A percentile compares a stretch with the other conserved stretches of the same genome.
Conservation (phyloP, 2,329 filamentous ascomycete genomes). For the Penicillium sumatraense region DNA sequence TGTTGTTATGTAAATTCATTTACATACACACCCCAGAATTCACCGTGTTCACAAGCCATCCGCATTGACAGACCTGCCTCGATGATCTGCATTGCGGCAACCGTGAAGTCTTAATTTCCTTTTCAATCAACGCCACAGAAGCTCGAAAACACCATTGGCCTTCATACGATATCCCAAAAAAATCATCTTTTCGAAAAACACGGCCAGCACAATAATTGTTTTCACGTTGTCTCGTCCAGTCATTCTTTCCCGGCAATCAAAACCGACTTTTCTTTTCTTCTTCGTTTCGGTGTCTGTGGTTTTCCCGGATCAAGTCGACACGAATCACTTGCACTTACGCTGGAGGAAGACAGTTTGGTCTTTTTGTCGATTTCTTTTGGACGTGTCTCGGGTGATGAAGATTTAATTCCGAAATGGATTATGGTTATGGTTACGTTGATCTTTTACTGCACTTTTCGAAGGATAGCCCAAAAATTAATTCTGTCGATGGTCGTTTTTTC, state of each 20-base stretch:
- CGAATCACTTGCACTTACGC: neutral
- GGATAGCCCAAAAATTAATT: neutral
- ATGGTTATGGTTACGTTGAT: neutral
- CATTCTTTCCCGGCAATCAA: neutral
- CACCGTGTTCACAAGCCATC: slow-evolving; percentile 1
- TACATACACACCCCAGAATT: slow-evolving; percentile 19
- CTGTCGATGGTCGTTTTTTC: neutral
- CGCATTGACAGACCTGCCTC: neutral
- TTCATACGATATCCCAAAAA: neutral
- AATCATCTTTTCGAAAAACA: neutral
- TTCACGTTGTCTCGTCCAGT: neutral
- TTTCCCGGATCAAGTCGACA: neutral
- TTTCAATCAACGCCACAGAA: neutral
- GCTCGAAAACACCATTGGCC: neutral
- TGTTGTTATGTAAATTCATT: slow-evolving; percentile 29
- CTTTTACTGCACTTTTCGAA: neutral
- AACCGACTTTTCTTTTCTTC: neutral
- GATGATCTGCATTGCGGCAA: slow-evolving; percentile 3
- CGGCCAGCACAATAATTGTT: neutral
- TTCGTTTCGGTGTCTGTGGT: neutral
- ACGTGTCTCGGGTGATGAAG: neutral
- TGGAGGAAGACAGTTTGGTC: too few species aligned
- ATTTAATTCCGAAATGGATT: neutral
- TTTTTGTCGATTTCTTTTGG: neutral
- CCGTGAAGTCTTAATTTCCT: neutral